Evolutionary conservation across 2,329 filamentous ascomycete genomes (phyloP).

Genomic region (Botrytis galanthina): DNA sequence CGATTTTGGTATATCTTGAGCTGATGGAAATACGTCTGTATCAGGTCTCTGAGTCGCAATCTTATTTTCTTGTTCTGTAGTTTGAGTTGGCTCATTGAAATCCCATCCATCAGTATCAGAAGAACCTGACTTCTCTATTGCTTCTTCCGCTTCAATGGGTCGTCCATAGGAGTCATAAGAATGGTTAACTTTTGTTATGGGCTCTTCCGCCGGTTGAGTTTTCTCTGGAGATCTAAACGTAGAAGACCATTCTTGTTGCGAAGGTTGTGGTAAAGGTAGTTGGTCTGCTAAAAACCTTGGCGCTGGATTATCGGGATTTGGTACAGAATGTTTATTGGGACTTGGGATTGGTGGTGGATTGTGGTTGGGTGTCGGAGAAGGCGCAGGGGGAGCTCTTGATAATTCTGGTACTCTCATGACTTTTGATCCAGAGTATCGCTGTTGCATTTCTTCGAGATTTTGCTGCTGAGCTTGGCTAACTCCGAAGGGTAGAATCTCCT

Average conservation of each 20-base stretch:
- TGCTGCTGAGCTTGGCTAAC: slow-evolving; percentile 42
- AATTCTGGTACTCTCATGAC: slow-evolving; percentile 54
- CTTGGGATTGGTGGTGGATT: slow-evolving; percentile 53
- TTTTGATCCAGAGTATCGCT: slow-evolving; percentile 50
- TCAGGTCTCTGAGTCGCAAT: slow-evolving; percentile 68
- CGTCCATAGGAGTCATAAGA: slow-evolving; percentile 57
- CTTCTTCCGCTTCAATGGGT: slow-evolving; percentile 43
- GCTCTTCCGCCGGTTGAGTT: slow-evolving; percentile 48
- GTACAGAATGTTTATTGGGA: slow-evolving; percentile 41
- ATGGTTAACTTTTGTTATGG: slow-evolving; percentile 56
- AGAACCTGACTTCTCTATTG: slow-evolving; percentile 47
- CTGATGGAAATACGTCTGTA: slow-evolving; percentile 84
- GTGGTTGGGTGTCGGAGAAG: slow-evolving; percentile 54
- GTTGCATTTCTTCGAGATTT: slow-evolving; percentile 37
- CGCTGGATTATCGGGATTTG: slow-evolving; percentile 48
- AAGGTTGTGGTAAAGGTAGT: slow-evolving; percentile 43
- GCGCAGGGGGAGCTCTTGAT: slow-evolving; percentile 42
- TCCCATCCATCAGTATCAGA: slow-evolving; percentile 80
- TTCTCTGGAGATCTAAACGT: slow-evolving; percentile 34
- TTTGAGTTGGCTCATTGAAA: slow-evolving; percentile 74
- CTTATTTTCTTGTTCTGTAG: slow-evolving; percentile 54
- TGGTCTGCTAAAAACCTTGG: slow-evolving; percentile 53
- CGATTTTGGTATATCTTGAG: slow-evolving; percentile 74
- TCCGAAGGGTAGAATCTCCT: slow-evolving; percentile 53
- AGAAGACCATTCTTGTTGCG: slow-evolving; percentile 40